Evolutionary conservation across 2,329 filamentous ascomycete genomes (phyloP), one percentile per base, ranked within the genome.

Genomic region (Beauveria scarabaeidicola): DNA sequence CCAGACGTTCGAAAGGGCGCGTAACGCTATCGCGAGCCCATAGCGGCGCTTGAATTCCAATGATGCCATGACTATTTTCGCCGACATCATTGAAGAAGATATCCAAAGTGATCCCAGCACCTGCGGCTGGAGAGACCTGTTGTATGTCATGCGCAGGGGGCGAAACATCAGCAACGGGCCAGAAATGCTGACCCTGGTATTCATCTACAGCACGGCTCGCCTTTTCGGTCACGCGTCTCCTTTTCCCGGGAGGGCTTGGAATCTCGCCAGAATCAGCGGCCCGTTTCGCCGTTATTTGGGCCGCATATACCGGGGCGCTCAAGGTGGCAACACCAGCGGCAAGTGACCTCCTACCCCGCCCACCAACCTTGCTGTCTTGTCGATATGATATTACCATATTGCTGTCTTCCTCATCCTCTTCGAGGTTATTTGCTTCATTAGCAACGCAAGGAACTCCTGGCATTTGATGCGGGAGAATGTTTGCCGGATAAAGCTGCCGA

Each of bases 301-400:
- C 71, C n/a, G 68, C 72, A 66, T 82, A 82, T 29, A 81, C 77
- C 3, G 80, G 80, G 1, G 80, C 80, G 55, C 75, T 73, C 29
- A 82, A 66, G n/a, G 76, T 72, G 40, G 79, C 78, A 19, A 82
- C 73, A 53, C 78, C 76, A 10, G 73, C 67, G 3, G 72, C 71
- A 52, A 76, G 72, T 64, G 69, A 64, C 59, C 75, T 69, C 57
- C 75, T 70, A 50, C 73, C 58, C 17, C 58, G 43, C 6, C 58
- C 58, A 19, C 58, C 58, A 15, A 27, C 36, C 23, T 55, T 60
- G 10, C 13, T 55, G 9, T 55, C 51, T 23, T 69, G 62, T n/a
- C 69, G 66, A n/a, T 62, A 60, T 55, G 64, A 63, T 65, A 67
- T 58, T 65, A 63, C 64, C 29, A 61, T 66, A 36, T 62, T 59